Conservation (phyloP, 2,329 filamentous ascomycete genomes). For the Aspergillus alliaceus region DNA sequence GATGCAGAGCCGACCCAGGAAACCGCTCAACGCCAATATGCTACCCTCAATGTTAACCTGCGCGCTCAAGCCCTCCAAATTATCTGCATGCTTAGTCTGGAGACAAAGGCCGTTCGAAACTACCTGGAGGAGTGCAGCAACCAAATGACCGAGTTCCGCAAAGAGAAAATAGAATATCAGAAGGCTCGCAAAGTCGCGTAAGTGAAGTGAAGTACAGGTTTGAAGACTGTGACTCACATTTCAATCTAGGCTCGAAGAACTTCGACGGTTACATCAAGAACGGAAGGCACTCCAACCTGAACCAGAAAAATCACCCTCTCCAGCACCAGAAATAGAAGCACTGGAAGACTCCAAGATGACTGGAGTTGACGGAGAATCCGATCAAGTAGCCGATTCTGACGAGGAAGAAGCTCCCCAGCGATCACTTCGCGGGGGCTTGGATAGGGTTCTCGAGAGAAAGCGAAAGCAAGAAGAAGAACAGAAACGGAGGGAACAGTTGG, state of each 20-base stretch:
- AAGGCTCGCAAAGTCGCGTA: conserved; percentile 67
- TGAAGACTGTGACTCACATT: not conserved
- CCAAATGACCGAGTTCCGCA: conserved; percentile 91
- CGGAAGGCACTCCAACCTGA: conserved; percentile 50
- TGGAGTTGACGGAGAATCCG: conserved; percentile 59
- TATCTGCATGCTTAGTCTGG: conserved; percentile 79
- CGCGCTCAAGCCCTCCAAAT: conserved; percentile 80
- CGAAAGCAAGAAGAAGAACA: conserved; percentile 71
- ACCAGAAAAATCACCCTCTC: conserved; percentile 44
- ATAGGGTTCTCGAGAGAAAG: conserved; percentile 73
- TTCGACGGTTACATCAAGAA: conserved; percentile 49
- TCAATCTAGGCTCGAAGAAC: conserved; percentile 40
- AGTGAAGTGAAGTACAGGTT: conserved; percentile 29
- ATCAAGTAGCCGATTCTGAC: conserved; percentile 67
- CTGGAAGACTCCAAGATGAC: conserved; percentile 42
- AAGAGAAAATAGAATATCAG: conserved; percentile 93
- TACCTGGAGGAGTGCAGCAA: conserved; percentile 92
- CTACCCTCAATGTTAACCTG: conserved; percentile 75
- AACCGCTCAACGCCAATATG: conserved; percentile 72
- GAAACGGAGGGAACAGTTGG: conserved; percentile 66
- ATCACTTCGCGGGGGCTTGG: conserved; percentile 62
- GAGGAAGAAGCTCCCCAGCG: conserved; percentile 63
- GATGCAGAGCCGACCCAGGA: conserved; percentile 73
- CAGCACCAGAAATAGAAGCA: conserved; percentile 42
- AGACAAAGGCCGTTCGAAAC: conserved; percentile 80